Conservation (phyloP, 371 early-diverging fungal species). For the Apophysomyces ossiformis region DNA sequence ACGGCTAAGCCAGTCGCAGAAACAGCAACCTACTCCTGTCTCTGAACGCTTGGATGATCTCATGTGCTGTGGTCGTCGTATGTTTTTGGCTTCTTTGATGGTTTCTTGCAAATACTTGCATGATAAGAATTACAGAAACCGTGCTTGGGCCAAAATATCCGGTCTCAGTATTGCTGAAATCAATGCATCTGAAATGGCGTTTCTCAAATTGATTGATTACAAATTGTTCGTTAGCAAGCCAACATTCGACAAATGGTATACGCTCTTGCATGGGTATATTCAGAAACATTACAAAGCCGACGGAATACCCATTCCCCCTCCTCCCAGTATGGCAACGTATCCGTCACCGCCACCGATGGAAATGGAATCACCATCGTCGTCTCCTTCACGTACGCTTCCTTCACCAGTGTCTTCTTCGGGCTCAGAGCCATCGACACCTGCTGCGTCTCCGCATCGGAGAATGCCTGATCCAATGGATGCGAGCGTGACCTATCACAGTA, state of each 20-base stretch:
- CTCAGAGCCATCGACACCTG: background rate
- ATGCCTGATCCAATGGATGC: background rate
- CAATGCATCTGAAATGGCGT: slow-evolving; percentile 70
- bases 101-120: slow-evolving; percentile 73
- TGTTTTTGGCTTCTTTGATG: slow-evolving; percentile 73
- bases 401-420: slow-evolving; percentile 4
- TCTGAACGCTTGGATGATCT: slow-evolving; percentile 32
- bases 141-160: slow-evolving; percentile 76
- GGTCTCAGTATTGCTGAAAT: slow-evolving; percentile 68
- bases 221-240: slow-evolving; percentile 64
- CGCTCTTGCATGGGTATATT: slow-evolving; percentile 53
- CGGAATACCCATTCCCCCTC: background rate
- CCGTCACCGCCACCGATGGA: slow-evolving; percentile 7
- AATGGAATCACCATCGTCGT: background rate
- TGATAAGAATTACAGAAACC: slow-evolving; percentile 74
- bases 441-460: background rate
- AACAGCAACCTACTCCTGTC: slow-evolving; percentile 14
- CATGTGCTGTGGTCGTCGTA: slow-evolving; percentile 69
- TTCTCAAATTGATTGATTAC: slow-evolving; percentile 72
- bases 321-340: background rate
- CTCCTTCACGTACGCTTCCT: background rate
- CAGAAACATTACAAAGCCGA: slow-evolving; percentile 16
- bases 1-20: slow-evolving; percentile 6
- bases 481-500: background rate
- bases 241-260: slow-evolving; percentile 69